Percentiles rank a stretch among this genome's conserved stretches.
Evolutionary conservation across 2,329 filamentous ascomycete genomes (phyloP).

Genomic region (Falciphora oryzae): DNA sequence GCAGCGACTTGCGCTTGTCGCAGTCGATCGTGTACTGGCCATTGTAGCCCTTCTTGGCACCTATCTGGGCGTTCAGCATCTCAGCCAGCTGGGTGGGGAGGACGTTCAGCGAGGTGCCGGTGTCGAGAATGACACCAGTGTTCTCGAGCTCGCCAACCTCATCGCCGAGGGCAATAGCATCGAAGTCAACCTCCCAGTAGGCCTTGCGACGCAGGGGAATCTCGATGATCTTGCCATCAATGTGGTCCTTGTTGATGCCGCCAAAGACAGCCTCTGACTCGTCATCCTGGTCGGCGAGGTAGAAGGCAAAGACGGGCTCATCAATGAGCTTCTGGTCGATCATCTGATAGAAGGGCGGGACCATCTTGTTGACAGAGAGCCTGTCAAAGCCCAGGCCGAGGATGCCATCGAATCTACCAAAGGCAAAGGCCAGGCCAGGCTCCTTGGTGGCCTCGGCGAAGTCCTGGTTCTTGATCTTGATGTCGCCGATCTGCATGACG

Average conservation of each 20-base stretch:
- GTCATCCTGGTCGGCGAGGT: constrained; percentile 68
- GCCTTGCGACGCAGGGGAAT: constrained; percentile 96
- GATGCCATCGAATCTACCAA: constrained; percentile 96
- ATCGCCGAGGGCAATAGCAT: constrained; percentile 84
- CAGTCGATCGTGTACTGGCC: constrained; percentile 96
- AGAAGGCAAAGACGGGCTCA: constrained; percentile 93
- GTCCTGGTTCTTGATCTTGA: constrained; percentile 82
- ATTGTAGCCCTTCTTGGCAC: constrained; percentile 95
- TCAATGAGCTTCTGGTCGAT: constrained; percentile 84
- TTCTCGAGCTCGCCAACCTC: constrained; percentile 83
- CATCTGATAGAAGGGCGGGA: constrained; percentile 96
- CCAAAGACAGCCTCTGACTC: constrained; percentile 88
- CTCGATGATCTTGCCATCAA: constrained; percentile 80
- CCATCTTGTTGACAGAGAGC: constrained; percentile 94
- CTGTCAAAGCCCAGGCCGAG: constrained; percentile 90
- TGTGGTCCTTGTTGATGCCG: constrained; percentile 76
- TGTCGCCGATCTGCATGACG: constrained; percentile 77
- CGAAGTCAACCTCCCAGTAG: constrained; percentile 98
- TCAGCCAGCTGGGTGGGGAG: constrained; percentile 88
- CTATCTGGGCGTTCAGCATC: constrained; percentile 95
- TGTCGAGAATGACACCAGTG: constrained; percentile 96
- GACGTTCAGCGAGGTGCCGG: constrained; percentile 94
- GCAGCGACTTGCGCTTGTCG: constrained; percentile 71
- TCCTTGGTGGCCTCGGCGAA: constrained; percentile 96
- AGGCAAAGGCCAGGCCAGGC: constrained; percentile 94